Percentiles rank a stretch among this genome's conserved stretches.
These are phyloP conservation scores for Amanita inopinata DNA, from an alignment of 768 basidiomycete species.

Conservation along the genomic window DNA sequence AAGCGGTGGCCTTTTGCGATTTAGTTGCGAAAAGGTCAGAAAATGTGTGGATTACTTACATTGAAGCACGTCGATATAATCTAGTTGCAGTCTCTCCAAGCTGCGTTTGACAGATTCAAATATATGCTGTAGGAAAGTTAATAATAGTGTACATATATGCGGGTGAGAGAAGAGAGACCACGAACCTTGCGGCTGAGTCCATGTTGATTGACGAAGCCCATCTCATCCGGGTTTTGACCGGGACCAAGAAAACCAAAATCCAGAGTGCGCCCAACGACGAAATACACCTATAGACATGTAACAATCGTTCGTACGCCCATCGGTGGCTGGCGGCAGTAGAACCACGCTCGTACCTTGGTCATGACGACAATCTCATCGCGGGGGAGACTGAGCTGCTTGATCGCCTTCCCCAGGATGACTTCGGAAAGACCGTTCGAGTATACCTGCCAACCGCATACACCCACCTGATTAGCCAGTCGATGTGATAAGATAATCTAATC, in stretches of 20 bases:
- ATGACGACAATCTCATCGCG: conserved; percentile 75
- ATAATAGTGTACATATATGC: conserved; percentile 10
- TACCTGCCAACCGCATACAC: conserved; percentile 22
- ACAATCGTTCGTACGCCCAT: not conserved
- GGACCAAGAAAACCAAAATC: conserved; percentile 7
- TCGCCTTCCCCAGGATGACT: conserved; percentile 60
- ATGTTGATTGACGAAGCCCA: conserved; percentile 48
- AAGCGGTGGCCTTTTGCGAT: no score
- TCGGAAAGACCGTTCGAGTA: conserved; percentile 65
- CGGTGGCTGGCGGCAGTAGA: no score
- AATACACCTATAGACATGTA: conserved; percentile 27
- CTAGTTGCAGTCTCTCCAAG: conserved; percentile 60
- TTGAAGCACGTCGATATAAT: conserved; percentile 71
- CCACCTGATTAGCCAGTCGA: not conserved
- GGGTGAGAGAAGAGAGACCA: not conserved
- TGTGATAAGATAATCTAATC: conserved; percentile 6
- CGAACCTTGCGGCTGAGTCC: conserved; percentile 29
- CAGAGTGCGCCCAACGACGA: conserved; percentile 21
- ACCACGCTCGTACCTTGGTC: conserved; percentile 62
- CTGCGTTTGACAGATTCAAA: conserved; percentile 61
- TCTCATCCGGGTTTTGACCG: conserved; percentile 20
- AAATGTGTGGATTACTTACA: conserved; percentile 27
- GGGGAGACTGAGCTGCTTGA: conserved; percentile 58
- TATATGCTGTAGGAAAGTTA: conserved; percentile 40
- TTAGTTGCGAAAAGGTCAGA: no score